Percentiles rank a stretch among this genome's conserved stretches.
Conservation (phyloP, 2,329 filamentous ascomycete species). For the Colletotrichum aenigma region DNA sequence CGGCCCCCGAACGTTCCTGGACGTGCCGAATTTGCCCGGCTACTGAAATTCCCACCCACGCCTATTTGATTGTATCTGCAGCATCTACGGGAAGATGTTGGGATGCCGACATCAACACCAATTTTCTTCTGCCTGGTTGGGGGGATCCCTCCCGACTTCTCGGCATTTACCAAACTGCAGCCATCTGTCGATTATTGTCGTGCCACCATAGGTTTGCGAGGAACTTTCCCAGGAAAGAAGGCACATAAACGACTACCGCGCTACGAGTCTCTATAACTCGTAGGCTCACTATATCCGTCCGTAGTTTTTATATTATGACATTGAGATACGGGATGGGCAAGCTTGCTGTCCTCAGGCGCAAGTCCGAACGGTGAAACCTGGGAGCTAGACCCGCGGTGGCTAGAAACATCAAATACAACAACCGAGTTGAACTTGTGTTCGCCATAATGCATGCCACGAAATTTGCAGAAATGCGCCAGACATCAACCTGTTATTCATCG, state of each 20-base stretch:
- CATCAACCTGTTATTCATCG: neutral
- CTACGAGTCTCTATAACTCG: neutral
- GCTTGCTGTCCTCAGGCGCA: neutral
- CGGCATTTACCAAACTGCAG: neutral
- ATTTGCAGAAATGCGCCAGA: neutral
- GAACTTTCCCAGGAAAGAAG: neutral
- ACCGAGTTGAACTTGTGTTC: neutral
- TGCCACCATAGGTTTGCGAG: neutral
- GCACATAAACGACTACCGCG: neutral
- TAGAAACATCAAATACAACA: neutral
- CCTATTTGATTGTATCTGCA: neutral
- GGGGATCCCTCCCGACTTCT: neutral
- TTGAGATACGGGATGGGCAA: neutral
- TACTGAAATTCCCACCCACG: neutral
- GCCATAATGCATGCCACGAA: neutral
- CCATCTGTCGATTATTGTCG: conserved; percentile 7
- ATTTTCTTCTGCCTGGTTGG: neutral
- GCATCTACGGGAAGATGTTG: neutral
- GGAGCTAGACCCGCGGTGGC: neutral
- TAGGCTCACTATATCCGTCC: neutral
- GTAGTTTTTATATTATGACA: neutral
- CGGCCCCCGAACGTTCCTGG: neutral
- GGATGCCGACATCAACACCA: neutral
- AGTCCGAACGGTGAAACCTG: neutral
- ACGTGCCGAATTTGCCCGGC: neutral